Percentiles rank a stretch among this genome's conserved stretches.
Conservation (phyloP, 2,329 filamentous ascomycete species). For the Cladobotryum mycophilum region DNA sequence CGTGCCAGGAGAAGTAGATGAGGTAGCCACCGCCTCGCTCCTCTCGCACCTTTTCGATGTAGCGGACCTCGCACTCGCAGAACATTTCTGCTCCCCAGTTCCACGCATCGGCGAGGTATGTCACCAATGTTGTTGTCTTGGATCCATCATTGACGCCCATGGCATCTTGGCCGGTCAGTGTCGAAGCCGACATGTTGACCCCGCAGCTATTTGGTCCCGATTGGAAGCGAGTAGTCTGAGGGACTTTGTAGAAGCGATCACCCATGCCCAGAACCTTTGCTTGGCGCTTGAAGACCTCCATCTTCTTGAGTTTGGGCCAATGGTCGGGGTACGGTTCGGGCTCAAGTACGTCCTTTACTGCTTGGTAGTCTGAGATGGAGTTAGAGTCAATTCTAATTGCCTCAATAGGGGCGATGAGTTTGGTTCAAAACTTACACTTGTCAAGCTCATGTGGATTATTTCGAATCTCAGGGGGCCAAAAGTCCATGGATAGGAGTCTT, state of each 20-base stretch:
- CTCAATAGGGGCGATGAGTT: neutral
- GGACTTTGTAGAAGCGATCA: constrained; percentile 49
- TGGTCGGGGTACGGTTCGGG: constrained; percentile 52
- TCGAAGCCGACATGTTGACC: constrained; percentile 55
- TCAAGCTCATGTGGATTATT: constrained; percentile 33
- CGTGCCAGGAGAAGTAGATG: constrained; percentile 60
- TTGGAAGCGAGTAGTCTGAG: constrained; percentile 57
- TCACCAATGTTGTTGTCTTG: constrained; percentile 60
- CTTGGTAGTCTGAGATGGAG: constrained; percentile 46
- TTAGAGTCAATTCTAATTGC: neutral
- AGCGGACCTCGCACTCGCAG: constrained; percentile 60
- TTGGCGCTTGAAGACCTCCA: constrained; percentile 51
- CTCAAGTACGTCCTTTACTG: constrained; percentile 50
- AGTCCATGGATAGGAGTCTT: constrained; percentile 43
- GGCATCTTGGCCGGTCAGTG: constrained; percentile 54
- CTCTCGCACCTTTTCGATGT: constrained; percentile 48
- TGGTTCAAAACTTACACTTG: constrained; percentile 37
- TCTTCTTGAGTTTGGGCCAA: constrained; percentile 52
- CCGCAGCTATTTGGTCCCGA: constrained; percentile 57
- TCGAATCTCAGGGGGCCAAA: constrained; percentile 55
- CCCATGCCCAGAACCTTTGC: constrained; percentile 44
- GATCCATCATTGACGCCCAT: constrained; percentile 63
- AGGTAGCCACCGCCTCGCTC: constrained; percentile 47
- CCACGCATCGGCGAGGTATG: constrained; percentile 64
- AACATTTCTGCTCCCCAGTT: constrained; percentile 68